Evolutionary conservation across 1,139 yeast species (phyloP).

Genomic region (Debaryomyces sp.): DNA sequence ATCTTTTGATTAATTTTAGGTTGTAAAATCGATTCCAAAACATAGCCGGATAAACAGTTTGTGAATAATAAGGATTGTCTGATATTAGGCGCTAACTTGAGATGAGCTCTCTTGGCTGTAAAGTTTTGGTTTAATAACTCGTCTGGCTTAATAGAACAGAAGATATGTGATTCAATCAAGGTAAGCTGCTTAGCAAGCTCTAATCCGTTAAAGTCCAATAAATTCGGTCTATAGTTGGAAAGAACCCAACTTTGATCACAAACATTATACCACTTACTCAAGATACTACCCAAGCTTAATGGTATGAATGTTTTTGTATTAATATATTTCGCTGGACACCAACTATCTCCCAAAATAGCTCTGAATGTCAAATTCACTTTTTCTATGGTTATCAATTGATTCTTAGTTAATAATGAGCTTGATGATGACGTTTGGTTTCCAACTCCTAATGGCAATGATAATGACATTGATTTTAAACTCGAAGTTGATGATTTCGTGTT

Average conservation of each 20-base stretch:
- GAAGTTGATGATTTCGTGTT: slow-evolving; percentile 47
- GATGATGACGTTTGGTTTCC: slow-evolving; percentile 47
- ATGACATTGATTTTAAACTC: slow-evolving; percentile 39
- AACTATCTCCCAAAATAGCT: slow-evolving; percentile 51
- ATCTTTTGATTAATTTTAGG: slow-evolving; percentile 52
- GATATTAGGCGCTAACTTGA: slow-evolving; percentile 73
- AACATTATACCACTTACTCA: slow-evolving; percentile 41
- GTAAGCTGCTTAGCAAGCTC: slow-evolving; percentile 89
- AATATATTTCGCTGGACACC: slow-evolving; percentile 42
- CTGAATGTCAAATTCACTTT: slow-evolving; percentile 51
- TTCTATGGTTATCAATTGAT: slow-evolving; percentile 47
- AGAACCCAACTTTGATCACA: slow-evolving; percentile 52
- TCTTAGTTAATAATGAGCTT: slow-evolving; percentile 37
- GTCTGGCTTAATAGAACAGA: slow-evolving; percentile 64
- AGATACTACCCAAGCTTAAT: slow-evolving; percentile 27
- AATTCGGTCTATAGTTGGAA: slow-evolving; percentile 51
- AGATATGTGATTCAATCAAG: slow-evolving; percentile 72
- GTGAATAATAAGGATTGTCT: slow-evolving; percentile 71
- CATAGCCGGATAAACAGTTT: slow-evolving; percentile 79
- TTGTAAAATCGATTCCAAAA: slow-evolving; percentile 72
- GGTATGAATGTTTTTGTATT: slow-evolving; percentile 30
- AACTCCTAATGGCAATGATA: slow-evolving; percentile 47
- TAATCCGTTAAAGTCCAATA: slow-evolving; percentile 72
- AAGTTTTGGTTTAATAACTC: slow-evolving; percentile 79
- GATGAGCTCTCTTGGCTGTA: slow-evolving; percentile 62